Evolutionary conservation across 2,329 filamentous ascomycete species (phyloP).

Genomic region (Hirsutella rhossiliensis): DNA sequence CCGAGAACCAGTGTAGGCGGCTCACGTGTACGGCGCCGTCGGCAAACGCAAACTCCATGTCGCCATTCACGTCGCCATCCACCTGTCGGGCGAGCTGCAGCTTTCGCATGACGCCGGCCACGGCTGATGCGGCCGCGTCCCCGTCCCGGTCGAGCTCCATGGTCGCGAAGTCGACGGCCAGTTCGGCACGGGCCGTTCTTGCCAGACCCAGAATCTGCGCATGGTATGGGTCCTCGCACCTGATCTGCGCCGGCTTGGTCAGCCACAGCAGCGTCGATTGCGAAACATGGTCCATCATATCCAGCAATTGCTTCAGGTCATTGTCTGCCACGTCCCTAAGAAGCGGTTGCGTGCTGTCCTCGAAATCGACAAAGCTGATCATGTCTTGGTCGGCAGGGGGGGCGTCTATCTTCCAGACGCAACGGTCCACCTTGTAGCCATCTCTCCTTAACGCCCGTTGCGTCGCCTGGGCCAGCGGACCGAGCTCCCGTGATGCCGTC

Average conservation of each 20-base stretch:
- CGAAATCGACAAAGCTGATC: too few relatives aligned
- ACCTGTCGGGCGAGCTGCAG: background rate
- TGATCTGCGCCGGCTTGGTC: conserved; percentile 12
- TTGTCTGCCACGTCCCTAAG: background rate
- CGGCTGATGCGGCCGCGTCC: background rate
- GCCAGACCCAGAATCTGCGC: conserved; percentile 12
- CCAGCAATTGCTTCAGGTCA: background rate
- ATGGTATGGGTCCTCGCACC: conserved; percentile 14
- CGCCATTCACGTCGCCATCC: background rate
- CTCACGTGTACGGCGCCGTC: background rate
- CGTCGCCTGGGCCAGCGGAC: too few relatives aligned
- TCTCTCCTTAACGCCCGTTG: too few relatives aligned
- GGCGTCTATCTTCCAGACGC: too few relatives aligned
- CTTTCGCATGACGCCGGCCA: background rate
- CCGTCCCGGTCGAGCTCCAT: conserved; percentile 10
- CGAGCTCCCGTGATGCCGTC: background rate
- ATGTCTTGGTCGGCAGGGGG: too few relatives aligned
- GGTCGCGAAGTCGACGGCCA: conserved; percentile 12
- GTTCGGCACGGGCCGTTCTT: conserved; percentile 15
- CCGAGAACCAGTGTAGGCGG: background rate
- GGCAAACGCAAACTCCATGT: background rate
- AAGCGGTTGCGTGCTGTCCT: background rate
- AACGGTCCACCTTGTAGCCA: too few relatives aligned
- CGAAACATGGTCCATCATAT: background rate
- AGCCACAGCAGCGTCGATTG: conserved; percentile 15